These are phyloP conservation scores for Sporisorium graminicola DNA, from an alignment of 1,284 basidiomycete species.

Conservation along the genomic window DNA sequence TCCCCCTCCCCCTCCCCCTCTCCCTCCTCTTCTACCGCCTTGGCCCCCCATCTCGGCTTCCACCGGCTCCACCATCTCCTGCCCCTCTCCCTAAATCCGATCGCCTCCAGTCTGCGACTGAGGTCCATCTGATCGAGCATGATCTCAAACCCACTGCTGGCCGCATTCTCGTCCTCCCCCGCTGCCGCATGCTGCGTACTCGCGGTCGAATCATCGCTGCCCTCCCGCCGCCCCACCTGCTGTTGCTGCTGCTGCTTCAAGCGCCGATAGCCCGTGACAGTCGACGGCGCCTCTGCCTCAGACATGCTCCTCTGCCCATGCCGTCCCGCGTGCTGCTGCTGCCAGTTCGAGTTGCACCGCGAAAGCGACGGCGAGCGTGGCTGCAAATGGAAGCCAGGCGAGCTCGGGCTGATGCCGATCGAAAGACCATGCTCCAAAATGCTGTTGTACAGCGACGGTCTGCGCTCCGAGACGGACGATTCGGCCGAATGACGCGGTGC, in stretches of 20 bases:
- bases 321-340: slow-evolving; percentile 4
- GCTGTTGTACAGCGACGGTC: slow-evolving; percentile 47
- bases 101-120: slow-evolving; percentile 23
- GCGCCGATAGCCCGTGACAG: background rate
- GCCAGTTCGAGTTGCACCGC: slow-evolving; percentile 18
- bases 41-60: background rate
- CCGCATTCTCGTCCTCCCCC: slow-evolving; percentile 1
- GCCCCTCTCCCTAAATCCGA: slow-evolving; percentile 13
- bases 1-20: no score
- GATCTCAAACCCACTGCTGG: slow-evolving; percentile 26
- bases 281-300: slow-evolving; percentile 31
- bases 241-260: background rate
- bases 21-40: slow-evolving; percentile 1
- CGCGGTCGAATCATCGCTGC: slow-evolving; percentile 11
- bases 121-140: slow-evolving; percentile 33
- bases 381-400: slow-evolving; percentile 66
- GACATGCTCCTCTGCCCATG: slow-evolving; percentile 36
- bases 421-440: slow-evolving; percentile 64
- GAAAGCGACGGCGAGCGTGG: slow-evolving; percentile 41
- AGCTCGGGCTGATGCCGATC: slow-evolving; percentile 65
- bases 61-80: slow-evolving; percentile 20
- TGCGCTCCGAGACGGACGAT: slow-evolving; percentile 15
- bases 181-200: background rate
- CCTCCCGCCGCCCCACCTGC: background rate
- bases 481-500: slow-evolving; percentile 12